Percentiles rank a stretch among this genome's conserved stretches.
Conservation (phyloP, 805 yeast genomes). For the Blastobotrys chiropterorum region DNA sequence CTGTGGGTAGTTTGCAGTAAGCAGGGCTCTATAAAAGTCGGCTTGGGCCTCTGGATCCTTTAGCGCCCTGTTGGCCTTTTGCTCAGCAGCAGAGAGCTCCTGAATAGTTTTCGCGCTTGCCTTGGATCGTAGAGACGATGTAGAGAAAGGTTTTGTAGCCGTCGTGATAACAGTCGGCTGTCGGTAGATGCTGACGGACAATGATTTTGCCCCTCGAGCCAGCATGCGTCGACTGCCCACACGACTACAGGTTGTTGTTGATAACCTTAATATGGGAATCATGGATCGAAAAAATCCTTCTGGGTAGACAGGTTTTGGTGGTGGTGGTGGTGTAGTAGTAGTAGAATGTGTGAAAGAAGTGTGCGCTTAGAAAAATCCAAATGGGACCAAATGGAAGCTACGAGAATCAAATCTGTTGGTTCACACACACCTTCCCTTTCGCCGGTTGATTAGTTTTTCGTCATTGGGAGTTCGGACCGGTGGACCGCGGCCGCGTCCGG, state of each 20-base stretch:
- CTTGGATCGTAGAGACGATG: background rate
- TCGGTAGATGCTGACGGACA: background rate
- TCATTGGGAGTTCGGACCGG: background rate
- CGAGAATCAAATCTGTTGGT: background rate
- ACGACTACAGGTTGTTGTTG: background rate
- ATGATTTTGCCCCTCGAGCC: background rate
- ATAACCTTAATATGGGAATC: background rate
- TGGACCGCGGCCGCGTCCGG: too few species aligned
- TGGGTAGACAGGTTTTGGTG: too few species aligned
- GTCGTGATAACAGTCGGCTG: background rate
- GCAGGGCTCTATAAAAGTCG: conserved; percentile 66
- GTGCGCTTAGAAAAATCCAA: background rate
- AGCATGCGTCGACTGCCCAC: background rate
- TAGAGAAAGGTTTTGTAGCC: conserved; percentile 1
- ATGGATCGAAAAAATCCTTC: too few species aligned
- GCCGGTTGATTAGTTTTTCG: too few species aligned
- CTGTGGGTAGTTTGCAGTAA: conserved; percentile 86
- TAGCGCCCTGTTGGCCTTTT: conserved; percentile 74
- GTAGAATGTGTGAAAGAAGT: background rate
- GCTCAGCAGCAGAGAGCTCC: conserved; percentile 46
- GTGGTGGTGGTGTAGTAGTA: background rate
- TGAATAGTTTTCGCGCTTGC: background rate
- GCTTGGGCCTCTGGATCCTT: conserved; percentile 71
- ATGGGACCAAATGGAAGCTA: background rate
- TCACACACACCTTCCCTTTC: background rate